phyloP scores from a whole-genome alignment of 2,329 filamentous ascomycete species.

The Botrytis fragariae region DNA sequence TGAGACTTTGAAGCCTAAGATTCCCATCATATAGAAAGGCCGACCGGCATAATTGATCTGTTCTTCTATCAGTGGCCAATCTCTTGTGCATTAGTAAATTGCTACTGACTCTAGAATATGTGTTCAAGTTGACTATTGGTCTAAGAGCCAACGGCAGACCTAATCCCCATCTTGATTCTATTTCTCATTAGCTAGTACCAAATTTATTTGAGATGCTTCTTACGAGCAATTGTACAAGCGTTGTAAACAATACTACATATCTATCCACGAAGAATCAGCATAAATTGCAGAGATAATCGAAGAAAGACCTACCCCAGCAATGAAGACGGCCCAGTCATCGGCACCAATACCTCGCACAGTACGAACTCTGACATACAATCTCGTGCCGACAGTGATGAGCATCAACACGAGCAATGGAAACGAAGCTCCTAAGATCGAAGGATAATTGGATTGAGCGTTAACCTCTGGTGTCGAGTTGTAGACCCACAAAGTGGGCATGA shows the following conservation, averaged over 20 bases:
- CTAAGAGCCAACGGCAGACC: conserved; percentile 8
- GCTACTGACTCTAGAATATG: not conserved
- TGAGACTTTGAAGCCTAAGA: conserved; percentile 22
- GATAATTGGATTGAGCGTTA: conserved; percentile 13
- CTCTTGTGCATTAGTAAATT: not conserved
- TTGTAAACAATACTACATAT: conserved; percentile 8
- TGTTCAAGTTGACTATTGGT: not conserved
- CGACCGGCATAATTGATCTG: conserved; percentile 23
- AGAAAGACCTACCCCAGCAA: not conserved
- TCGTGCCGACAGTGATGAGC: not conserved
- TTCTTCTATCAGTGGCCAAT: not conserved
- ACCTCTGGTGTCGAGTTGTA: conserved; percentile 15
- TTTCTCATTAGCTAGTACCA: not conserved
- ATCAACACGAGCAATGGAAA: conserved; percentile 12
- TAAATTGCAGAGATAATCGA: not conserved
- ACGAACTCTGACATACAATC: conserved; percentile 12
- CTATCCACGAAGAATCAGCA: not conserved
- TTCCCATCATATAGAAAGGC: conserved; percentile 23
- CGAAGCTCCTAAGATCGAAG: not conserved
- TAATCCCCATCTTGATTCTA: conserved; percentile 20
- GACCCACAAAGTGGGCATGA: conserved; percentile 18
- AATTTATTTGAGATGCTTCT: not conserved
- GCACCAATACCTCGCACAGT: conserved; percentile 17
- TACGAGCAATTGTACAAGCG: conserved; percentile 9
- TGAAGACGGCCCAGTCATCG: conserved; percentile 10